Conservation (phyloP, 148 eudicot species). For the Amaranthus cruentus region DNA sequence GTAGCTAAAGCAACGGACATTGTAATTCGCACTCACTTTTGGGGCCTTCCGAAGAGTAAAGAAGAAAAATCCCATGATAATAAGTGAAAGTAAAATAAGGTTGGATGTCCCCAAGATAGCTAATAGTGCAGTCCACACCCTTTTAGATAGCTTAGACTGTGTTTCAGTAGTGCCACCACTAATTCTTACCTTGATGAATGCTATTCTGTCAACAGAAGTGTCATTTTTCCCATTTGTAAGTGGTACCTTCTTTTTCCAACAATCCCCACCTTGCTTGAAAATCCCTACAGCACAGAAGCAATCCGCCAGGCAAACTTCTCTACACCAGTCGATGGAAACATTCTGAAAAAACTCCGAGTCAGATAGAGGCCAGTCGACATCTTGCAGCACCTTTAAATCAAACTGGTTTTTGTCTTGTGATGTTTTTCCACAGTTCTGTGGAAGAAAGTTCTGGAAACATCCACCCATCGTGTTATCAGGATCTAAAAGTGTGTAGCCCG, state of each 20-base stretch:
- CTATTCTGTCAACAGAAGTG: constrained; percentile 13
- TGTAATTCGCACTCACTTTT: constrained; percentile 5
- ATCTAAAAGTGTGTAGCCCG: constrained; percentile 18
- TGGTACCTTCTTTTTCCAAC: constrained; percentile 34
- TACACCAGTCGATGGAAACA: constrained; percentile 26
- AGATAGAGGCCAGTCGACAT: constrained; percentile 27
- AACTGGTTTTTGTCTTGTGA: constrained; percentile 6
- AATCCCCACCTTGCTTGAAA: constrained; percentile 10
- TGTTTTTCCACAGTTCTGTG: constrained; percentile 16
- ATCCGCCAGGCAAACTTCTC: constrained; percentile 24
- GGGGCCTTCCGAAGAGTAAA: neutral
- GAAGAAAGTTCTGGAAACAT: constrained; percentile 20
- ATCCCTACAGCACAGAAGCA: constrained; percentile 35
- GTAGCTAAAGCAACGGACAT: constrained; percentile 26
- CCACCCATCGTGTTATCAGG: constrained; percentile 18
- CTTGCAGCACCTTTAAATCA: constrained; percentile 4
- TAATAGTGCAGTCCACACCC: neutral
- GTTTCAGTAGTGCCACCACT: neutral
- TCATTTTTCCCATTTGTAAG: constrained; percentile 24
- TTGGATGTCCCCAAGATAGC: constrained; percentile 11
- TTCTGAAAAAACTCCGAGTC: constrained; percentile 23
- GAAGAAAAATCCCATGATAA: neutral
- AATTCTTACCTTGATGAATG: constrained; percentile 24
- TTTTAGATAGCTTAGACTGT: neutral
- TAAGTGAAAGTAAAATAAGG: constrained; percentile 7